Percentiles rank a stretch among this genome's conserved stretches.
These are phyloP conservation scores for Malus hybrid DNA, from an alignment of 331 rosid species.

Conservation along the genomic window DNA sequence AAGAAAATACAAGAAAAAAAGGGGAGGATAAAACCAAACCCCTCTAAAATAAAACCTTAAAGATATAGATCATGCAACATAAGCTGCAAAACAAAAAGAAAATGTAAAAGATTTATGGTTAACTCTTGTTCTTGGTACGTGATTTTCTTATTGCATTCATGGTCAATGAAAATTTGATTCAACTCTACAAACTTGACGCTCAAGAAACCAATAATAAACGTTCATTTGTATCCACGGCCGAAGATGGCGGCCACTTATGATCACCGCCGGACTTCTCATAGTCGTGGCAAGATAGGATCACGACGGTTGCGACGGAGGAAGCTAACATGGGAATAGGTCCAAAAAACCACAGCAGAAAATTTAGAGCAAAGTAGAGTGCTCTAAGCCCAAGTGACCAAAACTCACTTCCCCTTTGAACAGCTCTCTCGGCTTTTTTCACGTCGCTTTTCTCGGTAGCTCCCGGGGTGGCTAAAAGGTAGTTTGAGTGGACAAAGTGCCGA, in stretches of 20 bases:
- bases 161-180: neutral
- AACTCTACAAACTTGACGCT: neutral
- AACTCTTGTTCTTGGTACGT: neutral
- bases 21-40: neutral
- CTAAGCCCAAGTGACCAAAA: constrained; percentile 75
- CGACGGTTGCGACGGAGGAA: constrained; percentile 36
- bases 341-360: constrained; percentile 62
- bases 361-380: constrained; percentile 58
- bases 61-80: too few species aligned
- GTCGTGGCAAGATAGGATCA: constrained; percentile 44
- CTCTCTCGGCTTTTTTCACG: constrained; percentile 30
- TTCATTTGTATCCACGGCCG: neutral
- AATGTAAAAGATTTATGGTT: too few species aligned
- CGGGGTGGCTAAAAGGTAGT: constrained; percentile 55
- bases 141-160: neutral
- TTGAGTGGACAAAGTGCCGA: constrained; percentile 63
- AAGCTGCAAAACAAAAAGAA: too few species aligned
- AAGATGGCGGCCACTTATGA: neutral
- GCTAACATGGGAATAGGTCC: constrained; percentile 60
- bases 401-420: constrained; percentile 58
- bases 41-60: too few species aligned
- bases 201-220: neutral
- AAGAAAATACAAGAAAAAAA: too few species aligned
- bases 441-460: constrained; percentile 10
- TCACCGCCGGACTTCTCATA: constrained; percentile 11